Evolutionary conservation across 2,329 filamentous ascomycete genomes (phyloP), one percentile per base, ranked within the genome.

Genomic region (Penicillium sp.): DNA sequence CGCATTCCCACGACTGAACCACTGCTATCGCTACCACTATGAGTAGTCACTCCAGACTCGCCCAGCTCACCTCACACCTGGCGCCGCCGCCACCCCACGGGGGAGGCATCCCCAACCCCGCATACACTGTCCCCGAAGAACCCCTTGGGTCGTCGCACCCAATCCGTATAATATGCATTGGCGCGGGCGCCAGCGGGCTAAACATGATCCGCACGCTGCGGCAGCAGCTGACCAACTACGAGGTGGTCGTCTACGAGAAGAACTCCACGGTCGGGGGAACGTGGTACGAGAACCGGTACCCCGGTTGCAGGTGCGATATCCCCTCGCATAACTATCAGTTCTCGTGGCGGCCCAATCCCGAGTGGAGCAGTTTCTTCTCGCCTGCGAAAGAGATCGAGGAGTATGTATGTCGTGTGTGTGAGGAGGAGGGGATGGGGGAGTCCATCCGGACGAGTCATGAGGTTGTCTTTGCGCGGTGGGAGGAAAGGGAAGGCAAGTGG

Each of bases 281-380:
- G 19, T 54, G 51, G 51, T 30, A 44, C 13, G 51, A 54, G 35
- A 54, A 54, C 35, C 21, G 51, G 17, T 54, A 61, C 69, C 71
- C 0, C 76, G 79, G 21, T 75, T 79, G 31, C 69, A 70, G 31
- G 78, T 71, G 63, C 72, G 76, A 65, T 48, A 61, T 61, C 47
- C 59, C 59, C 13, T 47, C 59, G 11, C 59, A 61, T 47, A 77
- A 77, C n/a, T 81, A 81, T 59, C 70, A 75, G 26, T 76, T 75
- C 30, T 77, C 74, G 3, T 82, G 78, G 59, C 76, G 76, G n/a
- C 76, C 78, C 3, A 81, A 81, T 31, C 77, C 78, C 0, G 71
- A 76, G 23, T 82, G 79, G 79, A 74, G 73, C 0, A 73, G 75
- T 15, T 77, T 77, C 48, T 82, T 79, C 52, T 76, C 78, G 2